Percentiles rank a stretch among this genome's conserved stretches.
These are phyloP conservation scores for Metarhizium anisopliae DNA, from an alignment of 2,329 filamentous ascomycete species.

Conservation along the genomic window DNA sequence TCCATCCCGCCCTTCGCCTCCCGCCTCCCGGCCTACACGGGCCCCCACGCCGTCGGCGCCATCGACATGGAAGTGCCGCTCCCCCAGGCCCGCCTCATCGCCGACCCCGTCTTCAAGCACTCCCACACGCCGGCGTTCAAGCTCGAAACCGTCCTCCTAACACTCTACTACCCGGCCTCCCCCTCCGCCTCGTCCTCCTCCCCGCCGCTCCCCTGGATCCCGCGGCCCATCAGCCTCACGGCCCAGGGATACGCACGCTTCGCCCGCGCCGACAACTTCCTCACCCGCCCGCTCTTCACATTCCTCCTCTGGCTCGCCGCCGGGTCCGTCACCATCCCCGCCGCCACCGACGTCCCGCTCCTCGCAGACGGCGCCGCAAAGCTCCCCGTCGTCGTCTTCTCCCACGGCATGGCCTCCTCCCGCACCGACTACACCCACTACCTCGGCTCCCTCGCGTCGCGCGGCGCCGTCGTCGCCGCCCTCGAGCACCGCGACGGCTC, in stretches of 20 bases:
- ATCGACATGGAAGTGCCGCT: constrained; percentile 38
- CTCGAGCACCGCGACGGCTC: constrained; percentile 45
- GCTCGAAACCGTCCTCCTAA: constrained; percentile 38
- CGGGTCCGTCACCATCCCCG: constrained; percentile 36
- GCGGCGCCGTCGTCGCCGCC: constrained; percentile 38
- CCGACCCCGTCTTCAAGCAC: constrained; percentile 23
- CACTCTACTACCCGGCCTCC: constrained; percentile 37
- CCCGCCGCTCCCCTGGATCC: constrained; percentile 34
- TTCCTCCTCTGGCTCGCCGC: constrained; percentile 31
- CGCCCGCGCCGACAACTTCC: constrained; percentile 32
- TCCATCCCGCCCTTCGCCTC: constrained; percentile 34
- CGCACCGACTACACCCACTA: constrained; percentile 44
- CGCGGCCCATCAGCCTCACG: constrained; percentile 32
- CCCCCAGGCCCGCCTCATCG: constrained; percentile 19
- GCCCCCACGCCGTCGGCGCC: constrained; percentile 34
- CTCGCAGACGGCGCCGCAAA: background rate
- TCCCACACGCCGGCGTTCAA: constrained; percentile 32
- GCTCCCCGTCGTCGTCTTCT: constrained; percentile 40
- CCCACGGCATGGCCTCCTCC: constrained; percentile 41
- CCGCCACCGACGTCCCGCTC: constrained; percentile 36
- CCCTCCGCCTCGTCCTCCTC: constrained; percentile 10
- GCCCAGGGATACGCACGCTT: constrained; percentile 38
- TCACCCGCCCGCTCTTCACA: constrained; percentile 33
- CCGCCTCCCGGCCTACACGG: constrained; percentile 33
- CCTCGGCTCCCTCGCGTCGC: constrained; percentile 39